These are phyloP conservation scores for Alternaria rosae DNA, from an alignment of 2,329 filamentous ascomycete genomes.

Conservation along the genomic window DNA sequence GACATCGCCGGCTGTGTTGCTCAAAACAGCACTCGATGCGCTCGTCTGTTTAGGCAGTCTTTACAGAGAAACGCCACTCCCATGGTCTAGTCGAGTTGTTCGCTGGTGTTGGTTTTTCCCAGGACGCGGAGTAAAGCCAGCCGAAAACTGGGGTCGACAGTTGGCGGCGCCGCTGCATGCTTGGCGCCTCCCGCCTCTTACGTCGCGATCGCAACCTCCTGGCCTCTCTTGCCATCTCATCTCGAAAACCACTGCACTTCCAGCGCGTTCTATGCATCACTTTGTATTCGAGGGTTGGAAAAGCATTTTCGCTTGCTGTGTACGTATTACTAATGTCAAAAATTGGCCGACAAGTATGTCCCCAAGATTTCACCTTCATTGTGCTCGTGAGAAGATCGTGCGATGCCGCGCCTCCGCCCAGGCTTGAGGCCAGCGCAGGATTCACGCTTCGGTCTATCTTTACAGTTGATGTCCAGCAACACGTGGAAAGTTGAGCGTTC, in stretches of 20 bases:
- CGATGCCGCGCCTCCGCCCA: constrained; percentile 24
- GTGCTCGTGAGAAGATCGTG: constrained; percentile 11
- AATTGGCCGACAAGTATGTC: background rate
- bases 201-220: constrained; percentile 21
- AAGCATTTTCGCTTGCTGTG: background rate
- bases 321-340: background rate
- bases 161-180: constrained; percentile 11
- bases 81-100: constrained; percentile 2
- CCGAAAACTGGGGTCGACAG: constrained; percentile 20
- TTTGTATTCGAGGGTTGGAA: background rate
- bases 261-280: background rate
- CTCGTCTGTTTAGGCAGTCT: background rate
- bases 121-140: constrained; percentile 12
- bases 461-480: constrained; percentile 4
- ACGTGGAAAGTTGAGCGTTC: background rate
- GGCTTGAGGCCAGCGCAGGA: constrained; percentile 13
- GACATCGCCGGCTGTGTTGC: constrained; percentile 18
- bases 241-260: background rate
- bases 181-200: constrained; percentile 19
- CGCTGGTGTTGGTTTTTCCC: background rate
- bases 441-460: constrained; percentile 14
- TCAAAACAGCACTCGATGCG: constrained; percentile 22
- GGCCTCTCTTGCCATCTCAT: background rate
- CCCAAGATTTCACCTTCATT: background rate
- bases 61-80: constrained; percentile 9